phyloP scores from a whole-genome alignment of 164 flowering plant genomes.

The grape (Vitis vinifera) region ASM3070453v1 NC_081817.1:1662501-1663000 shows the following conservation, averaged over 20 bases:
- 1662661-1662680: conserved; percentile 1
- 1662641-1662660: neutral
- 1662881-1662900: conserved; percentile 77
- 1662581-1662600: neutral
- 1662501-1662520: too few relatives aligned
- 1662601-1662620: neutral
- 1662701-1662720: conserved; percentile 1
- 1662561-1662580: too few relatives aligned
- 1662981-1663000: too few relatives aligned
- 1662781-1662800: conserved; percentile 11
- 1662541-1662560: too few relatives aligned
- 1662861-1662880: conserved; percentile 83
- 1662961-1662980: too few relatives aligned
- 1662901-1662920: conserved; percentile 69
- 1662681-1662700: neutral
- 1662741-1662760: neutral
- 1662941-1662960: too few relatives aligned
- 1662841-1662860: conserved; percentile 95
- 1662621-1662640: neutral
- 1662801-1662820: conserved; percentile 52
- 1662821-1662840: conserved; percentile 85
- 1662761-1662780: neutral
- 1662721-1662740: neutral
- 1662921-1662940: too few relatives aligned
- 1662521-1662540: too few relatives aligned